Conservation (phyloP, 108 stramenopile genomes). For the Nitzschia putrida region DNA sequence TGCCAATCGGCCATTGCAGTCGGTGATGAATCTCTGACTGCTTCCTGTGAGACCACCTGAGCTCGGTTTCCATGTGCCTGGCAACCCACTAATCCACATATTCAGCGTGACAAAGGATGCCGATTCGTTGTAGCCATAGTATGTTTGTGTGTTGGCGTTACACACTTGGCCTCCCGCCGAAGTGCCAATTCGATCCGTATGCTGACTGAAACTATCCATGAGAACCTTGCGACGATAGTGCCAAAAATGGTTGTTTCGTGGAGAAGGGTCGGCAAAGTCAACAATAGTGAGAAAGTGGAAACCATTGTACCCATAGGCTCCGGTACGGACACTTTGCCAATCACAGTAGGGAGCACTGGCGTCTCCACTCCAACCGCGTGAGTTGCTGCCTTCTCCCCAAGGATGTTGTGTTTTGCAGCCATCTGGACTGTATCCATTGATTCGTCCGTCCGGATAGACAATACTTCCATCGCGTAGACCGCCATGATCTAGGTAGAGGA, state of each 20-base stretch:
- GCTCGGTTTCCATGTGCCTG: conserved; percentile 11
- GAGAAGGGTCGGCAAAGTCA: conserved; percentile 32
- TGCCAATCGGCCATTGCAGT: conserved; percentile 27
- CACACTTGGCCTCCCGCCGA: conserved; percentile 20
- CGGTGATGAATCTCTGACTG: conserved; percentile 22
- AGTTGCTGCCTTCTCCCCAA: conserved; percentile 33
- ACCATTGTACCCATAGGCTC: conserved; percentile 26
- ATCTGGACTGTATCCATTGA: conserved; percentile 25
- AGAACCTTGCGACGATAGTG: conserved; percentile 30
- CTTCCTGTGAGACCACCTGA: conserved; percentile 18
- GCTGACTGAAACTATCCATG: conserved; percentile 32
- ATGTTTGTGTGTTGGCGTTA: conserved; percentile 17
- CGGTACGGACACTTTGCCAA: conserved; percentile 24
- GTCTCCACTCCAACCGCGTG: conserved; percentile 20
- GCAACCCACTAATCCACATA: conserved; percentile 37
- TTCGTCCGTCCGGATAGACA: conserved; percentile 14
- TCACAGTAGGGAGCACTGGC: conserved; percentile 20
- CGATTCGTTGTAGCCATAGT: conserved; percentile 28
- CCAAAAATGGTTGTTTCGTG: conserved; percentile 38
- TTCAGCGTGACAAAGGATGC: conserved; percentile 21
- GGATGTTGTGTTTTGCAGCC: conserved; percentile 37
- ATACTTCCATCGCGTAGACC: conserved; percentile 24
- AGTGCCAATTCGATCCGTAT: conserved; percentile 27
- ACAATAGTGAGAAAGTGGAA: conserved; percentile 30
- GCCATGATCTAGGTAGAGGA: conserved; percentile 21